Evolutionary conservation across 1,284 basidiomycete genomes (phyloP), one percentile per base, ranked within the genome.

Genomic region (Tilletia walkeri): DNA sequence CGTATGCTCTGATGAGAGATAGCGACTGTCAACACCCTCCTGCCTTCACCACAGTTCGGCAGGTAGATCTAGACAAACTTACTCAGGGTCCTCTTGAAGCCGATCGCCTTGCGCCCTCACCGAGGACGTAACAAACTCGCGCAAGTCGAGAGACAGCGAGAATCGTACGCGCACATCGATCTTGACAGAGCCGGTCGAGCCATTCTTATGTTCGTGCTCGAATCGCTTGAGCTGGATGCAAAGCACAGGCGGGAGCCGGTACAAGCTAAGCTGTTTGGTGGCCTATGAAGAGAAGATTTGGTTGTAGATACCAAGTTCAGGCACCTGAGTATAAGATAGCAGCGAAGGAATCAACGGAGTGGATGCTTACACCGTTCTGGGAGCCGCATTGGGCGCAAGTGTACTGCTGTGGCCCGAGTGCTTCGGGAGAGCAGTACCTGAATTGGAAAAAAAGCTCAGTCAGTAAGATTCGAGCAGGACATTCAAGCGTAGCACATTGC

Each of bases 151-250:
- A 56, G 87, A 87, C 2, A 90, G 88, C 0, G 95, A 93, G 82
- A 96, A 94, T 2, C 89, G 89, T 67, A 98, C 90, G 34, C 88
- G 89, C 1, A 89, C 87, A 80, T 95, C 94, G 70, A 98, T 90
- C 85, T 98, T 98, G 50, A 70, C 56, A 6, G 72, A 59, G 1
- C 92, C 88, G 34, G 88, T 86, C 1, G 89, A 88, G 80, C 89
- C 91, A n/a, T 63, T 63, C 59, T 63, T 63, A 16, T 39, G 36
- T 5, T 63, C 59, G 78, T 97, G 94, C 79, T 96, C 95, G 83
- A 97, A 98, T 3, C 95, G 90, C 93, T 98, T 99, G 85, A 99
- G 91, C 84, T 98, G 95, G 77, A 98, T 93, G 77, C 92, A 93
- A 61, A 99, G 86, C 0, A 96, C 93, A 0, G 93, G 91, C 0